phyloP scores from a whole-genome alignment of 164 flowering plant species.

The Nymphaea thermarum region DNA sequence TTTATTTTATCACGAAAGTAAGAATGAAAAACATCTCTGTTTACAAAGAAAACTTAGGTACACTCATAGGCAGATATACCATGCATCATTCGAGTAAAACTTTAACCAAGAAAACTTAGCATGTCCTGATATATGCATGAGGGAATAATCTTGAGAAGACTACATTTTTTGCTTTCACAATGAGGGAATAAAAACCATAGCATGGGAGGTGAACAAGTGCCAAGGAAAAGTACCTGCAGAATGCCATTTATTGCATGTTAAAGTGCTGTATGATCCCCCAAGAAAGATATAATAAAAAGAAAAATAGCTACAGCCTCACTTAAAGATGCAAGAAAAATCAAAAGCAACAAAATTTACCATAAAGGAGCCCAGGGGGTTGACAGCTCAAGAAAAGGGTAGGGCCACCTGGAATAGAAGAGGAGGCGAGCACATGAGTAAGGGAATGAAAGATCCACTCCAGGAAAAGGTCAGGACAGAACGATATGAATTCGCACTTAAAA shows the following conservation, averaged over 20 bases:
- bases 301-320: too few relatives aligned
- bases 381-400: conserved; percentile 78
- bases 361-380: conserved; percentile 61
- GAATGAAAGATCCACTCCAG: background rate
- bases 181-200: background rate
- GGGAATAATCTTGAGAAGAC: background rate
- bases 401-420: conserved; percentile 36
- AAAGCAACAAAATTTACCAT: conserved; percentile 29
- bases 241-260: background rate
- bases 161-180: background rate
- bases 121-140: background rate
- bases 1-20: too few relatives aligned
- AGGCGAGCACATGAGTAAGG: background rate
- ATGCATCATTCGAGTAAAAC: too few relatives aligned
- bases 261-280: background rate
- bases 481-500: too few relatives aligned
- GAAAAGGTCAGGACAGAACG: background rate
- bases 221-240: background rate
- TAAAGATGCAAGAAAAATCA: too few relatives aligned
- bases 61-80: too few relatives aligned
- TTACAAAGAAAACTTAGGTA: too few relatives aligned
- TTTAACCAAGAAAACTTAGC: background rate
- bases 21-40: too few relatives aligned
- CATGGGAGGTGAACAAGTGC: background rate
- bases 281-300: too few relatives aligned